Evolutionary conservation across 176 grass and related monocot species (phyloP).

Genomic region (Hyparrhenia diplandra): DNA sequence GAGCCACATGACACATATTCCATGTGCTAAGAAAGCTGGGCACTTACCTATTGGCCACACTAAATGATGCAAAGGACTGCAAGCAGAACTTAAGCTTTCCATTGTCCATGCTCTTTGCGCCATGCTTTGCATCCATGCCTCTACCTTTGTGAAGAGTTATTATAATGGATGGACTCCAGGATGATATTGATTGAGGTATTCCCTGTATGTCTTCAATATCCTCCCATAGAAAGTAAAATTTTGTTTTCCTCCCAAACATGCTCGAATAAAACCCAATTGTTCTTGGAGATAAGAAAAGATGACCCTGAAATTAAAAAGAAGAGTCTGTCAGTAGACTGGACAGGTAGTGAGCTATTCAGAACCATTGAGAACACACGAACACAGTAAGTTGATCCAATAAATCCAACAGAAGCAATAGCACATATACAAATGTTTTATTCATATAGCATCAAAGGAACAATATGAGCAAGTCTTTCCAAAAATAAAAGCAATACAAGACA

Average conservation of each 20-base stretch:
- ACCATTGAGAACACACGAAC: background rate
- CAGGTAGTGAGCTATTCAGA: conserved; percentile 4
- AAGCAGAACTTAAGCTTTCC: conserved; percentile 84
- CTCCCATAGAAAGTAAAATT: conserved; percentile 96
- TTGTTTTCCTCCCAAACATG: conserved; percentile 91
- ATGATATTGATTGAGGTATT: conserved; percentile 52
- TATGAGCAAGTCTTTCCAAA: background rate
- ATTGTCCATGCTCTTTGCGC: conserved; percentile 72
- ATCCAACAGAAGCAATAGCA: background rate
- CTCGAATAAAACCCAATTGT: conserved; percentile 88
- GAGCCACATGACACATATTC: background rate
- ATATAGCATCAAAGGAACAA: background rate
- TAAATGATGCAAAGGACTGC: conserved; percentile 93
- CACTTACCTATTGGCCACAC: conserved; percentile 75
- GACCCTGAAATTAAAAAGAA: conserved; percentile 52
- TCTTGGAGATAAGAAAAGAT: conserved; percentile 90
- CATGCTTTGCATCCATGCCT: conserved; percentile 93
- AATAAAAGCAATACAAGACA: background rate
- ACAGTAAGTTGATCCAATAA: background rate
- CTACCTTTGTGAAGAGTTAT: conserved; percentile 76
- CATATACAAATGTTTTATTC: background rate
- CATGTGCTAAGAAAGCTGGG: background rate
- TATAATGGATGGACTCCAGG: conserved; percentile 70
- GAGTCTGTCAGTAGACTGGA: conserved; percentile 16
- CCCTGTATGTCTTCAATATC: conserved; percentile 93